phyloP scores from a whole-genome alignment of 495 filamentous ascomycete species.

The Hypoxylon subgilvum region DNA sequence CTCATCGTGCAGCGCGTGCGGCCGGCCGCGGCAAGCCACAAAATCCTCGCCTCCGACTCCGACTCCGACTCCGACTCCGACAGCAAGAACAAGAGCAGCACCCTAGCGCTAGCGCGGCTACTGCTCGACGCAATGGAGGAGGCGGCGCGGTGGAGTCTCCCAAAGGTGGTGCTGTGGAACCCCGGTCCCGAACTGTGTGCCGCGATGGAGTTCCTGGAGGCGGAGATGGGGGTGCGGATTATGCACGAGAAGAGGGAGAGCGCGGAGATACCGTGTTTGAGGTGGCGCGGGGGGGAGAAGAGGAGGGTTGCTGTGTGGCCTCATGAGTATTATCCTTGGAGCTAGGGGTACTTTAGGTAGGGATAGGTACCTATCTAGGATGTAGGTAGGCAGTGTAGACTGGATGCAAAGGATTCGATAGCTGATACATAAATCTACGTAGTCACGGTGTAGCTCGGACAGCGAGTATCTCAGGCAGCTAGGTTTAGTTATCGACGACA shows the following conservation, averaged over 20 bases:
- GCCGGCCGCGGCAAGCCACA: slow-evolving; percentile 11
- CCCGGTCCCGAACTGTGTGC: slow-evolving; percentile 4
- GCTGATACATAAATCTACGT: too few species aligned
- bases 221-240: slow-evolving; percentile 4
- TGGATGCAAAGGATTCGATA: too few species aligned
- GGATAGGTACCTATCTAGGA: background rate
- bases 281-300: slow-evolving; percentile 27
- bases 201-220: slow-evolving; percentile 7
- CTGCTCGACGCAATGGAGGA: slow-evolving; percentile 19
- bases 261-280: slow-evolving; percentile 19
- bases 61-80: too few species aligned
- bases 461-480: too few species aligned
- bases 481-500: too few species aligned
- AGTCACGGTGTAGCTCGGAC: too few species aligned
- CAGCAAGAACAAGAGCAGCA: background rate
- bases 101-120: slow-evolving; percentile 2
- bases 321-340: slow-evolving; percentile 34
- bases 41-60: too few species aligned
- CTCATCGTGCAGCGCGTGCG: slow-evolving; percentile 24
- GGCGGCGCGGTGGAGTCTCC: slow-evolving; percentile 7
- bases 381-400: too few species aligned
- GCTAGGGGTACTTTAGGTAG: slow-evolving; percentile 6
- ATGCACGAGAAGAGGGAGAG: slow-evolving; percentile 12
- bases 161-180: slow-evolving; percentile 25
- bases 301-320: slow-evolving; percentile 3